These are phyloP conservation scores for Cladosporium sp. DNA, from an alignment of 2,329 filamentous ascomycete species.

Conservation along the genomic window DNA sequence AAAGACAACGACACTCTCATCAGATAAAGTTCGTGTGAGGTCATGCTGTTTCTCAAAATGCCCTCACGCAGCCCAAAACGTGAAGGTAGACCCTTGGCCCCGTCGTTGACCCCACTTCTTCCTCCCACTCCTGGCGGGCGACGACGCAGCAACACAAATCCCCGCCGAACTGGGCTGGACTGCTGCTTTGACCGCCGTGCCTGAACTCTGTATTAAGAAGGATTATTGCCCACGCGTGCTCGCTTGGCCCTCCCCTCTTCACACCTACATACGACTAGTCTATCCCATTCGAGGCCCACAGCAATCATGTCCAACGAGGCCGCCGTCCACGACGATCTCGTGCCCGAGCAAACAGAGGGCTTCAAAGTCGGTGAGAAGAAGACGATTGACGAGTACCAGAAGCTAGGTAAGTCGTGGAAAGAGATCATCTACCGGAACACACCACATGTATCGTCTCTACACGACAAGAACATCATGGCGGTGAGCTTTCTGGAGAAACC, in stretches of 20 bases:
- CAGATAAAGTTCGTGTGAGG: slow-evolving; percentile 4
- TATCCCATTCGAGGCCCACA: not conserved
- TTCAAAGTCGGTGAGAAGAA: slow-evolving; percentile 99
- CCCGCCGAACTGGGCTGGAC: not conserved
- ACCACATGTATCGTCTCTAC: not conserved
- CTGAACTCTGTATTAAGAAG: not conserved
- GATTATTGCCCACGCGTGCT: not conserved
- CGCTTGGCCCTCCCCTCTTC: not conserved
- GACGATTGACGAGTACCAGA: slow-evolving; percentile 89
- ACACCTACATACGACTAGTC: not conserved
- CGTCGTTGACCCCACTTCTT: not conserved
- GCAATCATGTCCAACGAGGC: slow-evolving; percentile 20
- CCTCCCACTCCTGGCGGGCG: not conserved
- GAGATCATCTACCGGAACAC: not conserved
- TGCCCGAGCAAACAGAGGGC: slow-evolving; percentile 66
- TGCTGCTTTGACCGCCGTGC: not conserved
- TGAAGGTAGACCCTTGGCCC: not conserved
- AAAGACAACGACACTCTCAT: not conserved
- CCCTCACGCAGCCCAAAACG: not conserved
- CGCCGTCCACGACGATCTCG: slow-evolving; percentile 16
- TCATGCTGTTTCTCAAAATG: slow-evolving; percentile 10
- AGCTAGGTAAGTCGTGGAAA: slow-evolving; percentile 61
- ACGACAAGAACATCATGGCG: not conserved
- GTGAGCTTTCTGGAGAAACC: not conserved
- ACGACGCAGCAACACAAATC: not conserved